Percentiles rank a stretch among this genome's conserved stretches.
phyloP scores from a whole-genome alignment of 2,329 filamentous ascomycete genomes.

The Pseudogymnoascus sp. region DNA sequence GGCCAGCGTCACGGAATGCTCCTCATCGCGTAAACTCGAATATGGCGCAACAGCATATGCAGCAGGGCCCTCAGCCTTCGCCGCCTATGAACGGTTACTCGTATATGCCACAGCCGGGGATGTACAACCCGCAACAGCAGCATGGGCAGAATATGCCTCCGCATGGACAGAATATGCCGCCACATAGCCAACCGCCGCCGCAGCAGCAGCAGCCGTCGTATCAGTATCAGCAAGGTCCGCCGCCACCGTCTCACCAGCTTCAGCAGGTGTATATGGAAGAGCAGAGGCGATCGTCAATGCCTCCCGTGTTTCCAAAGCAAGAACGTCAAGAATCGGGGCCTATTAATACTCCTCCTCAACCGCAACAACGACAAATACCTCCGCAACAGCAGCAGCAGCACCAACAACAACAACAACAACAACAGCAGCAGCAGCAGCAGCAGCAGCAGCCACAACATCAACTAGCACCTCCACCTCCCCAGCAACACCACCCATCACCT shows the following conservation, averaged over 20 bases:
- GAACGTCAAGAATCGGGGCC: slow-evolving; percentile 43
- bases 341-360: slow-evolving; percentile 47
- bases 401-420: slow-evolving; percentile 42
- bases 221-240: slow-evolving; percentile 33
- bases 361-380: slow-evolving; percentile 45
- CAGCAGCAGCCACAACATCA: slow-evolving; percentile 34
- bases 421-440: slow-evolving; percentile 43
- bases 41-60: slow-evolving; percentile 56
- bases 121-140: slow-evolving; percentile 62
- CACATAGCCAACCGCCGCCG: slow-evolving; percentile 32
- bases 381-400: slow-evolving; percentile 50
- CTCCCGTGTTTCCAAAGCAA: slow-evolving; percentile 60
- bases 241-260: slow-evolving; percentile 37
- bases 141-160: slow-evolving; percentile 25
- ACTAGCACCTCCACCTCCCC: slow-evolving; percentile 16
- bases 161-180: slow-evolving; percentile 26
- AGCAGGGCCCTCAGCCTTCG: slow-evolving; percentile 53
- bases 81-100: slow-evolving; percentile 66
- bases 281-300: slow-evolving; percentile 65
- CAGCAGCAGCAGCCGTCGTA: slow-evolving; percentile 29
- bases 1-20: slow-evolving; percentile 74
- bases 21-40: slow-evolving; percentile 68
- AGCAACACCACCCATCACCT: slow-evolving; percentile 22
- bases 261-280: slow-evolving; percentile 72
- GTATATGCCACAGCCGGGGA: slow-evolving; percentile 78